Evolutionary conservation across 352 stramenopile genomes (phyloP).

Genomic region (Aphanomyces euteiches): DNA sequence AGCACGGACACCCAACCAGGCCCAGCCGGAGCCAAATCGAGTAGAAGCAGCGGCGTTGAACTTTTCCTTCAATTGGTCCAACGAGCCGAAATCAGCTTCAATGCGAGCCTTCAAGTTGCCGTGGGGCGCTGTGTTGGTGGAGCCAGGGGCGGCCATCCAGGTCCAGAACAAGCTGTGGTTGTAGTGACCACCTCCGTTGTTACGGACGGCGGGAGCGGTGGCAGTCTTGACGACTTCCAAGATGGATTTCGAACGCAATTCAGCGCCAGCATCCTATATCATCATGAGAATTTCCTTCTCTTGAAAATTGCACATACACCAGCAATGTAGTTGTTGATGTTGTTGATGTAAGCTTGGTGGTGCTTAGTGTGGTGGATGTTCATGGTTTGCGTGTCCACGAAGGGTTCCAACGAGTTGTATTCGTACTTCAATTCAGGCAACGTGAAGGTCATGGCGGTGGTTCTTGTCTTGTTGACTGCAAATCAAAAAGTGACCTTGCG

Average conservation of each 20-base stretch:
- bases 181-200: slow-evolving; percentile 84
- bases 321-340: slow-evolving; percentile 86
- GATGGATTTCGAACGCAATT: slow-evolving; percentile 76
- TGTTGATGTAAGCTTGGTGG: slow-evolving; percentile 88
- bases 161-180: slow-evolving; percentile 92
- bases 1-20: slow-evolving; percentile 81
- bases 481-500: slow-evolving; percentile 14
- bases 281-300: neutral
- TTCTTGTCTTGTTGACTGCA: slow-evolving; percentile 3
- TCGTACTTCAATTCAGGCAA: slow-evolving; percentile 78
- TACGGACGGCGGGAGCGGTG: slow-evolving; percentile 70
- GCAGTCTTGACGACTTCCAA: slow-evolving; percentile 69
- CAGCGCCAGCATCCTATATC: slow-evolving; percentile 58
- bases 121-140: slow-evolving; percentile 72
- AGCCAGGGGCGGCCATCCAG: slow-evolving; percentile 80
- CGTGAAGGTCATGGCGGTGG: slow-evolving; percentile 61
- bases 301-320: slow-evolving; percentile 37
- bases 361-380: slow-evolving; percentile 92
- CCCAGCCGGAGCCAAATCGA: slow-evolving; percentile 88
- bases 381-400: slow-evolving; percentile 86
- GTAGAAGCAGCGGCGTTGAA: slow-evolving; percentile 85
- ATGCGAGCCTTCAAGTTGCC: slow-evolving; percentile 81
- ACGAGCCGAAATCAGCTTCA: slow-evolving; percentile 86
- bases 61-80: slow-evolving; percentile 86
- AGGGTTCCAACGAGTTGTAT: slow-evolving; percentile 85